Evolutionary conservation across 257 asterid genomes (phyloP).

Genomic region (Datura wrightii): DNA sequence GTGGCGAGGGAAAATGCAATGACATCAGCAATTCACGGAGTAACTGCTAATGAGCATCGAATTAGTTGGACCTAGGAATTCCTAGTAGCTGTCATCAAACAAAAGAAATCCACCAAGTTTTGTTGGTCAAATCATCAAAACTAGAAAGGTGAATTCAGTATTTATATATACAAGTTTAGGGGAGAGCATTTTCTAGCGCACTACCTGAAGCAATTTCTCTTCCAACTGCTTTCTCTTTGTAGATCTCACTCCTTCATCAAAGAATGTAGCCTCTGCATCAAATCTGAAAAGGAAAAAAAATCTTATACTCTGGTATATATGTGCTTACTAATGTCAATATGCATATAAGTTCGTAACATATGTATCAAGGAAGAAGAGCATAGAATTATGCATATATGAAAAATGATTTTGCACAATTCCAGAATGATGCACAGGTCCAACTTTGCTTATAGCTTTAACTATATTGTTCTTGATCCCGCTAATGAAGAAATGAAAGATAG

Average conservation of each 20-base stretch:
- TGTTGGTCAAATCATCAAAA: background rate
- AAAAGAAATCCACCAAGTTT: conserved; percentile 1
- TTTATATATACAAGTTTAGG: background rate
- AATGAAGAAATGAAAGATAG: background rate
- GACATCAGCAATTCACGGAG: conserved; percentile 1
- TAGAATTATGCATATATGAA: background rate
- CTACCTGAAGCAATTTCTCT: conserved; percentile 93
- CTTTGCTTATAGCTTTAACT: background rate
- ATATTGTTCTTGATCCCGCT: background rate
- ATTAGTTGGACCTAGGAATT: background rate
- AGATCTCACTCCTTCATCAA: conserved; percentile 89
- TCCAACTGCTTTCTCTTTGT: conserved; percentile 86
- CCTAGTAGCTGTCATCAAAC: conserved; percentile 10
- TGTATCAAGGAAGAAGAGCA: background rate
- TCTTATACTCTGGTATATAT: background rate
- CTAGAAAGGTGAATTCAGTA: background rate
- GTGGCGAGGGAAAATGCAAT: background rate
- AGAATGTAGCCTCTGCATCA: conserved; percentile 91
- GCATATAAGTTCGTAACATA: background rate
- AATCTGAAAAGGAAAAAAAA: conserved; percentile 53
- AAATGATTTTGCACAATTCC: background rate
- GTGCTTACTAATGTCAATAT: conserved; percentile 17
- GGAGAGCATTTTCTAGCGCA: background rate
- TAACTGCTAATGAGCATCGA: background rate
- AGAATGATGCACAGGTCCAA: background rate